These are phyloP conservation scores for Lecanicillium sp. DNA, from an alignment of 2,329 filamentous ascomycete species.

Conservation along the genomic window DNA sequence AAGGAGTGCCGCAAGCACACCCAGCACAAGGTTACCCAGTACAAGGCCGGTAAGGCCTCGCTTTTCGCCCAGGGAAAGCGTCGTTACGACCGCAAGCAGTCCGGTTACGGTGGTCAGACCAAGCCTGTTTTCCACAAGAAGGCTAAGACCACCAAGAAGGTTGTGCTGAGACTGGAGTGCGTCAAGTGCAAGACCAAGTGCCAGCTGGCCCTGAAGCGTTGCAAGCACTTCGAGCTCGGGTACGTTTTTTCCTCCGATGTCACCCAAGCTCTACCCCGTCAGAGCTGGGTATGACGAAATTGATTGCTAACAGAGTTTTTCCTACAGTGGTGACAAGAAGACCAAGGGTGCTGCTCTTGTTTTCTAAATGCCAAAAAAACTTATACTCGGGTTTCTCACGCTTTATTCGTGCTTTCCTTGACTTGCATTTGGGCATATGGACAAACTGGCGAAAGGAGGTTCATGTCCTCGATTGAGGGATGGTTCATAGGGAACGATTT, in stretches of 20 bases:
- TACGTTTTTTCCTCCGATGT: slow-evolving; percentile 45
- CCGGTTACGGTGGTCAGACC: slow-evolving; percentile 99
- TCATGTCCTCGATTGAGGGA: slow-evolving; percentile 38
- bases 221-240: slow-evolving; percentile 99
- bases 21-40: slow-evolving; percentile 90
- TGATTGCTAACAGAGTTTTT: slow-evolving; percentile 35
- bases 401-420: slow-evolving; percentile 38
- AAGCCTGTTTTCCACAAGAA: slow-evolving; percentile 99
- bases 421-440: slow-evolving; percentile 40
- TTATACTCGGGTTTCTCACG: slow-evolving; percentile 32
- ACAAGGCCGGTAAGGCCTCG: slow-evolving; percentile 96
- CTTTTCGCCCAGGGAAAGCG: slow-evolving; percentile 98
- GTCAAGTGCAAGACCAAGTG: slow-evolving; percentile 96
- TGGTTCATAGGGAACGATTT: slow-evolving; percentile 38
- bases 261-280: background rate
- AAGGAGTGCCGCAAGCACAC: slow-evolving; percentile 90
- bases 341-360: slow-evolving; percentile 99
- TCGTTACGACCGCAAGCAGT: slow-evolving; percentile 99
- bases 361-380: slow-evolving; percentile 66
- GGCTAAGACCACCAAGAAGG: slow-evolving; percentile 99
- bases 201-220: slow-evolving; percentile 97
- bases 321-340: slow-evolving; percentile 97
- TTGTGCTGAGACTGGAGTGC: slow-evolving; percentile 97
- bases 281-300: background rate
- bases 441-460: slow-evolving; percentile 41